Evolutionary conservation across 257 asterid species (phyloP).

Genomic region (Ligustrum vulgare): DNA sequence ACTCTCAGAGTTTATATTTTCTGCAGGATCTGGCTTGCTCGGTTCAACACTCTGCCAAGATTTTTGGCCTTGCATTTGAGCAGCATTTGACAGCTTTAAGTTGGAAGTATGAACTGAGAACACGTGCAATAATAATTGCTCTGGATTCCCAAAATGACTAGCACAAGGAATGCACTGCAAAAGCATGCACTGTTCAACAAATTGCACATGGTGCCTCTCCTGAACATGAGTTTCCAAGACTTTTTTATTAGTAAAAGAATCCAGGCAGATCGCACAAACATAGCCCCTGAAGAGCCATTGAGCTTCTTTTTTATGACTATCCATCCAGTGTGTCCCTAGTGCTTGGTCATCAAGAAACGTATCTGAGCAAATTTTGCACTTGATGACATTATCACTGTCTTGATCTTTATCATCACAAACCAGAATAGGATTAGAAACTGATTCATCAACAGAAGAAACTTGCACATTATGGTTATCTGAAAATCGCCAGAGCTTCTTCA

Average conservation of each 20-base stretch:
- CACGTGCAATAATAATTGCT: constrained; percentile 85
- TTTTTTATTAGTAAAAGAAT: constrained; percentile 90
- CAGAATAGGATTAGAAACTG: constrained; percentile 34
- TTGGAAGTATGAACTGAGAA: constrained; percentile 60
- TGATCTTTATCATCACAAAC: constrained; percentile 33
- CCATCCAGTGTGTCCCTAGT: constrained; percentile 85
- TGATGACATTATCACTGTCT: constrained; percentile 47
- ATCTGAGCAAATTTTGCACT: constrained; percentile 80
- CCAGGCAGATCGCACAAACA: constrained; percentile 93
- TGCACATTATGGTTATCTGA: constrained; percentile 43
- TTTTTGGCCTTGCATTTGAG: constrained; percentile 37
- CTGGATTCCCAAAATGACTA: constrained; percentile 80
- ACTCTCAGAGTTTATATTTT: constrained; percentile 39
- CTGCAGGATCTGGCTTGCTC: constrained; percentile 32
- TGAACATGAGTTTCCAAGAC: constrained; percentile 88
- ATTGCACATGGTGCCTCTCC: constrained; percentile 88
- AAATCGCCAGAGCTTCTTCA: constrained; percentile 74
- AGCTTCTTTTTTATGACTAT: constrained; percentile 86
- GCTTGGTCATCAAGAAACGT: constrained; percentile 59
- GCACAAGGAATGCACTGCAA: constrained; percentile 91
- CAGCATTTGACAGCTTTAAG: constrained; percentile 51
- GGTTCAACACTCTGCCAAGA: constrained; percentile 37
- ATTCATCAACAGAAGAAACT: constrained; percentile 45
- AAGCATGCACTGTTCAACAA: constrained; percentile 95
- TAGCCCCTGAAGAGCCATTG: constrained; percentile 98